Conservation (phyloP, 495 filamentous ascomycete species). For the Xylaria grammica region DNA sequence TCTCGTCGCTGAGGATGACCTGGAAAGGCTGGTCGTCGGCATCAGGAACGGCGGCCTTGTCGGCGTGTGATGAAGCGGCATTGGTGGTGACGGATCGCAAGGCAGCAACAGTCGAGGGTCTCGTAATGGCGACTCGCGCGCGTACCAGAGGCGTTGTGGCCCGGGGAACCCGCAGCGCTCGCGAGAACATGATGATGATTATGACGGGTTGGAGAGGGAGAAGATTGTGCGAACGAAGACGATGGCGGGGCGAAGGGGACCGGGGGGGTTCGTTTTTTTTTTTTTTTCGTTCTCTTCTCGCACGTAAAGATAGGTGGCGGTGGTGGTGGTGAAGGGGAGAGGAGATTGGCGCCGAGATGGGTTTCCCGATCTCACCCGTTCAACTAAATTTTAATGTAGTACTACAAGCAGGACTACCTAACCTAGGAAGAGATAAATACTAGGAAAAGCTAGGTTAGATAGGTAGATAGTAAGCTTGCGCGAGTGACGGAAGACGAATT, state of each 20-base stretch:
- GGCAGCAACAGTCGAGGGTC: constrained; percentile 54
- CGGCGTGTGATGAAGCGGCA: constrained; percentile 87
- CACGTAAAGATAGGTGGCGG: constrained; percentile 15
- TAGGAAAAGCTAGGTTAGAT: neutral
- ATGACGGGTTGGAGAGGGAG: constrained; percentile 16
- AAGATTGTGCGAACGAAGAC: constrained; percentile 1
- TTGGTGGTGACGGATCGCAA: constrained; percentile 89
- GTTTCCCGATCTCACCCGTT: constrained; percentile 5
- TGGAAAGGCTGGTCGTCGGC: constrained; percentile 94
- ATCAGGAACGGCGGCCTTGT: constrained; percentile 78
- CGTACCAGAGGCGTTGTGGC: constrained; percentile 45
- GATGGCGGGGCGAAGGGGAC: constrained; percentile 2
- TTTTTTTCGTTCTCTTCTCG: neutral
- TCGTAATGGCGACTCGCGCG: constrained; percentile 41
- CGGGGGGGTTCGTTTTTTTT: neutral
- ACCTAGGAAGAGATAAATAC: neutral
- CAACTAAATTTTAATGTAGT: neutral
- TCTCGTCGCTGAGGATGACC: constrained; percentile 91
- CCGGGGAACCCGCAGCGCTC: constrained; percentile 54
- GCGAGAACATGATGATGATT: constrained; percentile 58
- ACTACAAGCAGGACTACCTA: too few relatives aligned
- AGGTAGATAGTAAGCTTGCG: constrained; percentile 6
- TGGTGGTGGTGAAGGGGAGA: neutral
- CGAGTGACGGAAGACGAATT: constrained; percentile 7
- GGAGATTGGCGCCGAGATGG: constrained; percentile 4